Evolutionary conservation across 192 early-diverging fungal genomes (phyloP), one percentile per base, ranked within the genome.

Genomic region (Gonapodya sp.): DNA sequence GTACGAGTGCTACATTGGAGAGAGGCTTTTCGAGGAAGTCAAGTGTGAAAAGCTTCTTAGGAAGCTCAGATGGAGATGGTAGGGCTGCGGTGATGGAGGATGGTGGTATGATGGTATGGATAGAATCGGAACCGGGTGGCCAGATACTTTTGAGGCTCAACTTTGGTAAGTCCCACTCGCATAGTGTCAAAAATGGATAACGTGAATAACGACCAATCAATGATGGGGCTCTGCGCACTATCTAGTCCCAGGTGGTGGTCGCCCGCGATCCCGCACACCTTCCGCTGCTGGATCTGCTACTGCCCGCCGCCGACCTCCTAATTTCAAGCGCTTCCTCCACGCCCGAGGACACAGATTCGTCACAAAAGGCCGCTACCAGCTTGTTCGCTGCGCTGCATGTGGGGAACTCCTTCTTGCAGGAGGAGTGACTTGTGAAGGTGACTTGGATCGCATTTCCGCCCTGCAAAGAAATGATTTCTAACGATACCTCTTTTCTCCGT

Each of bases 381-480:
- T 98, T 82, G 96, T 98, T 95, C 95, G 94, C 85, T 99, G 98
- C 86, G 96, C 97, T 2, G 85, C 96, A 1, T 99, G 98, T 86
- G 89, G 90, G 73, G 98, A 98, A 81, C 96, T 98, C 83, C 89
- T 99, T 72, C 93, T 96, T 30, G 95, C 94, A 81, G 91, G 91
- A 8, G 86, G 46, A 16, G 46, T 64, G 46, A 64, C 46, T 16
- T 64, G 46, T 24, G 46, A 97, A 90, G 89, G 93, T 94, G 85
- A 79, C 80, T 64, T 64, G 46, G 8, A 24, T 16, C 8, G 8
- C 8, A 64, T 8, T 8, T 64, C 8, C 8, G 46, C 8, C 46
- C 24, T 64, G 46, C 8, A 16, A 64, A 24, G 24, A 64, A 24
- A 64, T 24, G 46, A 16, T 8, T 8, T 24, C 24, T 8, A 64